Evolutionary conservation across 768 basidiomycete genomes (phyloP), one percentile per base, ranked within the genome.

Genomic region (Stropharia rugosoannulata): DNA sequence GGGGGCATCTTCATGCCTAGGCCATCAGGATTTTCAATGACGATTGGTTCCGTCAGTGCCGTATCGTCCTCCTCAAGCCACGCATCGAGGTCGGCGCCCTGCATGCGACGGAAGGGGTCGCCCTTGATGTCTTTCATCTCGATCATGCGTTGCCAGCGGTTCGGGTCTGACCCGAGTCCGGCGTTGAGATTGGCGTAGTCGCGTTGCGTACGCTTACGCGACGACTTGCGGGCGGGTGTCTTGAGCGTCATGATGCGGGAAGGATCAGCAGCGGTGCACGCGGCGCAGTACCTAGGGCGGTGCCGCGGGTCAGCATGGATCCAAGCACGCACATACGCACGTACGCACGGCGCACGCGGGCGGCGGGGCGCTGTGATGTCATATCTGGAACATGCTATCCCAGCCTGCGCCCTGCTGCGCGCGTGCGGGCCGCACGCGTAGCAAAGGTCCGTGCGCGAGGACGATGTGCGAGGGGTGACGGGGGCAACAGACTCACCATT

Each of bases 1-100:
- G 78, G 70, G 2, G 95, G 95, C 87, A 98, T 91, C 67, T 85
- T 86, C 86, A 98, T 93, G 9, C 94, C 95, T 42, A 98, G 73
- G 5, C 91, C 89, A 12, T 91, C 88, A 2, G 89, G 84, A 6
- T 76, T 70, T 68, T 88, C 86, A 48, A 98, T 82, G 27, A 98
- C 73, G 57, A 97, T 80, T 1, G 95, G 95, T 60, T 94, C 93
- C 45, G 70, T 81, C 85, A 93, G 82, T 4, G 93, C 92, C 50
- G 70, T 75, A 25, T 85, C 80, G 62, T 93, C 88, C 13, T 69
- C 78, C 58, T 87, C 83, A 22, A 95, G 63, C 94, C 93, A 95
- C 50, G 86, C 80, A 7, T 79, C 79, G n/a, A 94, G 77, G 10
- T 89, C 84, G 25, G 69, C 68, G 35, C 89, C 90, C 9, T 79